phyloP scores from a whole-genome alignment of 2,329 filamentous ascomycete species.

The Pezicula neosporulosa region DNA sequence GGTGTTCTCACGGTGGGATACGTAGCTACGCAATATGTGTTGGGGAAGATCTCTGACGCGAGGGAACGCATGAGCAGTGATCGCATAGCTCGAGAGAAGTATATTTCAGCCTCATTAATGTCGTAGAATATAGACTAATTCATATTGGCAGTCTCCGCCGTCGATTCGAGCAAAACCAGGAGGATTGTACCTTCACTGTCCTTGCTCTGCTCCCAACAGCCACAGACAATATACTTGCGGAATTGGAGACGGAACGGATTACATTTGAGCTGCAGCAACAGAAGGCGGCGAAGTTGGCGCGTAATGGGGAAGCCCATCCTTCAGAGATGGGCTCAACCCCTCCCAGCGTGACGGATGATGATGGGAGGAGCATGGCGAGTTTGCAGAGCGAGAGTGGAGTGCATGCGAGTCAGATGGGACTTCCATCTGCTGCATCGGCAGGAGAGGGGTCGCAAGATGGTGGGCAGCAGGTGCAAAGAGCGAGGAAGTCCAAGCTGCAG shows the following conservation, averaged over 20 bases:
- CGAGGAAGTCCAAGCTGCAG: constrained; percentile 79
- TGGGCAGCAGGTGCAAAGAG: constrained; percentile 45
- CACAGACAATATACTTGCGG: constrained; percentile 82
- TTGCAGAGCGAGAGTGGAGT: constrained; percentile 78
- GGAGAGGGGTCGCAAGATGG: constrained; percentile 36
- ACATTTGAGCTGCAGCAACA: constrained; percentile 93
- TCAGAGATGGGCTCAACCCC: constrained; percentile 35
- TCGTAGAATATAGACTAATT: constrained; percentile 10
- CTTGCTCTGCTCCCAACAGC: constrained; percentile 92
- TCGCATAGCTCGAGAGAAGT: constrained; percentile 96
- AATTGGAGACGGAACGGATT: constrained; percentile 87
- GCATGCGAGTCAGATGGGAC: constrained; percentile 73
- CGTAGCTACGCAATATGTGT: constrained; percentile 86
- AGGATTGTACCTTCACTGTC: constrained; percentile 97
- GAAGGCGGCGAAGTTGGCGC: constrained; percentile 69
- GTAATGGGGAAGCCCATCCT: constrained; percentile 47
- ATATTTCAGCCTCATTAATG: constrained; percentile 26
- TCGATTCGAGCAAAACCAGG: constrained; percentile 97
- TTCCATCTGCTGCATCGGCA: constrained; percentile 47
- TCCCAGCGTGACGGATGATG: constrained; percentile 76
- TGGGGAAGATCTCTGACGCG: constrained; percentile 88
- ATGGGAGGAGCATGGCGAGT: constrained; percentile 72
- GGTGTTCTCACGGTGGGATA: constrained; percentile 89
- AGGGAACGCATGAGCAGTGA: constrained; percentile 96
- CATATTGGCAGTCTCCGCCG: constrained; percentile 68